phyloP scores from a whole-genome alignment of 1,284 basidiomycete genomes.

The Ustilago vetiveriae region DNA sequence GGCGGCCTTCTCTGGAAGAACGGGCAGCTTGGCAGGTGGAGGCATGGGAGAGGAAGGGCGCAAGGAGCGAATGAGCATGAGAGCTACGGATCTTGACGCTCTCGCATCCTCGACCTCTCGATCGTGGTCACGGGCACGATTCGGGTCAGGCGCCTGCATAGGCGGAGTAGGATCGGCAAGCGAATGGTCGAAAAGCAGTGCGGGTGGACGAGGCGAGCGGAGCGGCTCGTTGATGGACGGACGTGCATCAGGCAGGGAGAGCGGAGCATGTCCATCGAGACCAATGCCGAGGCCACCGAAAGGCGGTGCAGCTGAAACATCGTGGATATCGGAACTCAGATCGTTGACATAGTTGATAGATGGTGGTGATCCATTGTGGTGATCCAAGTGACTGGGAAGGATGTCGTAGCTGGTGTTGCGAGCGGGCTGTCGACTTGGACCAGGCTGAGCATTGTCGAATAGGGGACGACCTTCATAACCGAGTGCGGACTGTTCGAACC shows the following conservation, averaged over 20 bases:
- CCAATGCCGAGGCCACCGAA: conserved; percentile 47
- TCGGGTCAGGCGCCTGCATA: neutral
- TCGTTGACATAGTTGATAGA: conserved; percentile 47
- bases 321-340: conserved; percentile 12
- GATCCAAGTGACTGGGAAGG: conserved; percentile 19
- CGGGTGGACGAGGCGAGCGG: conserved; percentile 9
- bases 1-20: conserved; percentile 15
- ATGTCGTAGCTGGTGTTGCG: conserved; percentile 15
- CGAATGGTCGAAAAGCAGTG: conserved; percentile 22
- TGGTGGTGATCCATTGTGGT: conserved; percentile 38
- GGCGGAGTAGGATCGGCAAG: neutral
- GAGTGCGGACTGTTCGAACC: conserved; percentile 42
- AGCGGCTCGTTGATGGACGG: conserved; percentile 1
- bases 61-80: conserved; percentile 42
- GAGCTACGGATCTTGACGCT: conserved; percentile 32
- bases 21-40: conserved; percentile 23
- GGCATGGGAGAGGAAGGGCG: conserved; percentile 32
- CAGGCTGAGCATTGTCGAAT: conserved; percentile 14
- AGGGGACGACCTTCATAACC: conserved; percentile 39
- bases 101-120: conserved; percentile 39
- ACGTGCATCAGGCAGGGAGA: conserved; percentile 4
- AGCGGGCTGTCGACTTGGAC: conserved; percentile 7
- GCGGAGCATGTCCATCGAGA: conserved; percentile 32
- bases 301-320: conserved; percentile 5
- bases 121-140: conserved; percentile 5